Evolutionary conservation across 306 rosid genomes (phyloP).

Genomic region (Prunus davidiana): DNA sequence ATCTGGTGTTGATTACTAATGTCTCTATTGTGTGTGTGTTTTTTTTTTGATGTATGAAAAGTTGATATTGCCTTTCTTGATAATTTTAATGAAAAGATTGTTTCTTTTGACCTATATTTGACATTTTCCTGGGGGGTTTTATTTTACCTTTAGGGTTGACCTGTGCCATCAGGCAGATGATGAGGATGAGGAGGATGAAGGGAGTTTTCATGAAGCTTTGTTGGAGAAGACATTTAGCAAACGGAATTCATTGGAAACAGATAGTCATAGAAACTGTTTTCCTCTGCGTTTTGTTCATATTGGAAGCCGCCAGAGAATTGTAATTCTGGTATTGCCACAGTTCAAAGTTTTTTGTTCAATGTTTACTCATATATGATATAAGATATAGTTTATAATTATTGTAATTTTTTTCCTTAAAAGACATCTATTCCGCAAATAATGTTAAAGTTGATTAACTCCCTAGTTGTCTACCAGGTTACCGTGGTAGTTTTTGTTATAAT

Average conservation of each 20-base stretch:
- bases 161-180: constrained; percentile 93
- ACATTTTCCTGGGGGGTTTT: constrained; percentile 13
- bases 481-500: constrained; percentile 47
- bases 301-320: constrained; percentile 82
- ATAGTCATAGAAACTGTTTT: constrained; percentile 66
- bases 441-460: constrained; percentile 17
- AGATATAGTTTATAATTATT: background rate
- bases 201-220: constrained; percentile 57
- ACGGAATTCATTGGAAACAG: constrained; percentile 32
- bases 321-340: constrained; percentile 56
- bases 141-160: constrained; percentile 68
- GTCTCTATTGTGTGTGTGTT: background rate
- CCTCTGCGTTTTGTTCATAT: constrained; percentile 60
- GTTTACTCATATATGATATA: background rate
- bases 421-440: background rate
- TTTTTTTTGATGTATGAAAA: background rate
- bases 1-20: background rate
- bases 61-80: constrained; percentile 3
- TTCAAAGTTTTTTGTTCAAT: constrained; percentile 10
- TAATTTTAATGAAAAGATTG: background rate
- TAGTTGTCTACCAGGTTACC: constrained; percentile 57
- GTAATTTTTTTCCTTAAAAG: background rate
- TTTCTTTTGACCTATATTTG: constrained; percentile 29
- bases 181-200: constrained; percentile 81
- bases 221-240: constrained; percentile 54